These are phyloP conservation scores for Brasenia schreberi DNA, from an alignment of 164 flowering plant species.

Conservation along the genomic window DNA sequence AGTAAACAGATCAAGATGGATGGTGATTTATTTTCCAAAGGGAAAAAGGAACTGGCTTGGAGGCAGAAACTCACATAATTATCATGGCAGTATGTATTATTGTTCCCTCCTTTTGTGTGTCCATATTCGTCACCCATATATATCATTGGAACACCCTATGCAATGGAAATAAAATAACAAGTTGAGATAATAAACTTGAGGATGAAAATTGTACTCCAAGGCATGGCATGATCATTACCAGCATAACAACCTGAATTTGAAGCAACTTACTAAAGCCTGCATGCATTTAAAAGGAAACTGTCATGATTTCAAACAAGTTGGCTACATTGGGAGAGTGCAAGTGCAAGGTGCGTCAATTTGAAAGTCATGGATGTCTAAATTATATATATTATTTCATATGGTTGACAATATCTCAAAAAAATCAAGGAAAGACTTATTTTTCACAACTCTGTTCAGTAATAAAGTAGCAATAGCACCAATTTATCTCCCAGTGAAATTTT, in stretches of 20 bases:
- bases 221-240: background rate
- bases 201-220: background rate
- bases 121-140: conserved; percentile 97
- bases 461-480: no score
- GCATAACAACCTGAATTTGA: background rate
- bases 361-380: no score
- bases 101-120: conserved; percentile 96
- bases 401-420: no score
- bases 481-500: no score
- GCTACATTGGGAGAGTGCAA: no score
- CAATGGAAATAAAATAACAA: conserved; percentile 8
- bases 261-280: background rate
- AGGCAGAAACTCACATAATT: conserved; percentile 35
- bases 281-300: no score
- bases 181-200: background rate
- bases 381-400: no score
- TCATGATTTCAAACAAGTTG: no score
- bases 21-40: background rate
- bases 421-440: no score
- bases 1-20: background rate
- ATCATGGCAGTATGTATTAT: conserved; percentile 95
- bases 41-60: background rate
- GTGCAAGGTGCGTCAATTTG: no score
- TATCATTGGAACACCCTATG: conserved; percentile 94
- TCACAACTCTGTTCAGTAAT: no score